Evolutionary conservation across 2,329 filamentous ascomycete species (phyloP), one percentile per base, ranked within the genome.

Genomic region (Periglandula ipomoeae): DNA sequence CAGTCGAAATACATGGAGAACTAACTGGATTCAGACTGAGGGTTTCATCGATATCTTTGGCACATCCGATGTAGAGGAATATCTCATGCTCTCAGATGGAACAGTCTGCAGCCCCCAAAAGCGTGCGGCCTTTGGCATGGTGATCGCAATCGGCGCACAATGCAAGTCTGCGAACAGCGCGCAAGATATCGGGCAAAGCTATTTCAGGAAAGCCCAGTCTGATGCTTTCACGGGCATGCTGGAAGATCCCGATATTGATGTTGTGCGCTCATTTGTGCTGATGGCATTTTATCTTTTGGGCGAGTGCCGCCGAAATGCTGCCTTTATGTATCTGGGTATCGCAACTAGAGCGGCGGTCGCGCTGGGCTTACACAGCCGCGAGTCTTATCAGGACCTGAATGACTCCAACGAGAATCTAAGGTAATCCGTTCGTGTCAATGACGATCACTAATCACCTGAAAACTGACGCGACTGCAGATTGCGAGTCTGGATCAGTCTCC

Each of bases 261-360:
- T 79, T 56, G 70, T 78, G 4, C 65, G 73, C 15, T 63, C 67
- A 0, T 81, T 79, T 52, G 59, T 79, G 0, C 64, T 80, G 15
- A 75, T 81, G 72, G 70, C 76, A 0, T 79, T 79, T 52, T 81
- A 79, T 53, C 76, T 80, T 70, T 67, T 79, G 3, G 76, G 75
- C 0, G 75, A 75, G 5, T 81, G 78, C 47, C 74, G 75, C 27
- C 67, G 78, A 8, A 81, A 81, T 49, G 70, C 79, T 0, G 78
- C 79, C 0, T 83, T 80, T 47, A 80, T 83, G 75, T 83, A 82
- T 48, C 59, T 83, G 2, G 78, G 79, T 0, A 73, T 82, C 9
- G 79, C 79, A 1, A 69, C 75, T 0, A 72, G 76, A 48, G 75
- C 78, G 1, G 78, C 79, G 0, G 72, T 75, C 2, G 75, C 78